A percentile compares a stretch with the other conserved stretches of the same genome.
phyloP scores from a whole-genome alignment of 169 alveolate genomes.

The Miamiensis avidus region DNA sequence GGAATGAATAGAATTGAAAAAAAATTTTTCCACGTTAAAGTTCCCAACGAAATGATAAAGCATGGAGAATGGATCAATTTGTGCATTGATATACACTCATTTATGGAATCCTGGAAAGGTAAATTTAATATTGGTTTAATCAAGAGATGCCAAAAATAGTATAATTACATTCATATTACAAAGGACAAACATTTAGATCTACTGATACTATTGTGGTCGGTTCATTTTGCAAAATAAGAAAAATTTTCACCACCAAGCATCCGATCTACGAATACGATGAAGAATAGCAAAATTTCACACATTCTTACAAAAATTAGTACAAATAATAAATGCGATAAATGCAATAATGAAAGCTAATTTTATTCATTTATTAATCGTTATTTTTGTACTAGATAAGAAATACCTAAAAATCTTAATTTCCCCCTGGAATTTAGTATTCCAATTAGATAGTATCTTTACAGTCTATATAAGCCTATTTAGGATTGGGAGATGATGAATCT shows the following conservation, averaged over 20 bases:
- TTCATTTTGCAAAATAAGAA: conserved; percentile 57
- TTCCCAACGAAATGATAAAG: conserved; percentile 60
- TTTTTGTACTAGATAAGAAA: conserved; percentile 18
- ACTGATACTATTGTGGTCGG: conserved; percentile 57
- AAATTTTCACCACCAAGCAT: conserved; percentile 62
- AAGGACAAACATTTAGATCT: conserved; percentile 53
- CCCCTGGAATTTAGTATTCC: conserved; percentile 25
- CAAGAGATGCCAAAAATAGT: background rate
- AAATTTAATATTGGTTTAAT: background rate
- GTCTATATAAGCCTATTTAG: background rate
- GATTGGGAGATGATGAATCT: background rate
- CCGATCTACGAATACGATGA: conserved; percentile 52
- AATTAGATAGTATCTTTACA: conserved; percentile 15
- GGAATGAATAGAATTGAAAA: conserved; percentile 55
- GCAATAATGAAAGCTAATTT: background rate
- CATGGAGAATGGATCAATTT: conserved; percentile 65
- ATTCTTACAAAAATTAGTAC: background rate
- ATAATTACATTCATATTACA: conserved; percentile 23
- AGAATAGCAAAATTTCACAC: conserved; percentile 7
- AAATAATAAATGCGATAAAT: background rate
- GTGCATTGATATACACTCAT: conserved; percentile 57
- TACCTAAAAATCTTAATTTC: conserved; percentile 50
- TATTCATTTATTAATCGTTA: background rate
- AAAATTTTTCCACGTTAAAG: conserved; percentile 60
- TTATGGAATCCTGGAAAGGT: conserved; percentile 52